phyloP scores from a whole-genome alignment of 2,329 filamentous ascomycete genomes.

The Trichocomaceae sp. region DNA sequence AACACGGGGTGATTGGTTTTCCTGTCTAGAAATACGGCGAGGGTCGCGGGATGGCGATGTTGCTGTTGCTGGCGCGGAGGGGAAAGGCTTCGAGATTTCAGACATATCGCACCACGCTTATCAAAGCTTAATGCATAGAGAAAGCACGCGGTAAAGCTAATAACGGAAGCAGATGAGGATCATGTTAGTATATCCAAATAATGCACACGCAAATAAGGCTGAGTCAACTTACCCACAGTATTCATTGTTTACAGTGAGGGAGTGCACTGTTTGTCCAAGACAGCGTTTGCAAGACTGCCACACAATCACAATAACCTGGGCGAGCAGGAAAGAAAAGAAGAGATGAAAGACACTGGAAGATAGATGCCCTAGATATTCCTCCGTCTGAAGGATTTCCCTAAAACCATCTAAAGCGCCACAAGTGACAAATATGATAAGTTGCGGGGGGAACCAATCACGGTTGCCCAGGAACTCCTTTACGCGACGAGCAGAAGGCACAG shows the following conservation, averaged over 20 bases:
- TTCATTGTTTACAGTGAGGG: background rate
- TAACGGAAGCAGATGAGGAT: background rate
- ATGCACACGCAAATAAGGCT: background rate
- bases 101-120: background rate
- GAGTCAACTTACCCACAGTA: background rate
- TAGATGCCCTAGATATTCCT: background rate
- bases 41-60: conserved; percentile 5
- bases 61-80: background rate
- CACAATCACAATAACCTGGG: background rate
- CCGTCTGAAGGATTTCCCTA: background rate
- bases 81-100: conserved; percentile 2
- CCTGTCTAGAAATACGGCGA: conserved; percentile 1
- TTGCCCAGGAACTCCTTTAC: background rate
- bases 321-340: background rate
- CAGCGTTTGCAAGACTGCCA: background rate
- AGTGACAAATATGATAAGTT: background rate
- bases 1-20: background rate
- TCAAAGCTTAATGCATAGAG: background rate
- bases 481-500: background rate
- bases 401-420: background rate
- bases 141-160: background rate
- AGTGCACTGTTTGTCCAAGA: no score
- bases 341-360: background rate
- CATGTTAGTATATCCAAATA: background rate
- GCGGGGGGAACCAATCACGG: background rate